Base-by-base conservation (phyloP, 371 early-diverging fungal genomes). In the Rhizomucor pusillus region DNA sequence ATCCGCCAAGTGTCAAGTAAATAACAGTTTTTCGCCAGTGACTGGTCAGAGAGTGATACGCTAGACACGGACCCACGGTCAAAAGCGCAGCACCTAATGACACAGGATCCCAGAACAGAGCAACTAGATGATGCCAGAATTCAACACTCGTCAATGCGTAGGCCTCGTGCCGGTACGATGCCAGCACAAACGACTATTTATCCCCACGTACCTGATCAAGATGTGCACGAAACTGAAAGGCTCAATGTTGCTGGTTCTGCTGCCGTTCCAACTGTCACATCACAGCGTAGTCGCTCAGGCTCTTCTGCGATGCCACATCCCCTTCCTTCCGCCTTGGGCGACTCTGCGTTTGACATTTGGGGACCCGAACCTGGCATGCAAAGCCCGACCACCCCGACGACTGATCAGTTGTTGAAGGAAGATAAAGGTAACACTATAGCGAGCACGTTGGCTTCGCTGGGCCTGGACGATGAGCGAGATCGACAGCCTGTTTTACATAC, bases 391-490 rank as follows among this genome's bases (percentile, higher is more conserved):
- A 64, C 67, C 10, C 71, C 71, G 4, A 68, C 66, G 0, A 66
- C 68, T 11, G 71, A 68, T 43, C 75, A 74, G 19, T 49, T 71
- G 14, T 49, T 74, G 53, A 53, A 54, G 58, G 73, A 70, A 56
- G 80, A 79, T 24, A 71, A 66, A 49, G 69, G 69, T 35, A 73
- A 73, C 20, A 77, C 84, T 22, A 72, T 87, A 46, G 77, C 79
- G 51, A 80, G 82, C 43, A 85, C 85, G 1, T 66, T 90, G n/a
- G 86, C 85, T 56, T 83, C 82, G 49, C 74, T 90, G 25, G 88
- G 88, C 16, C 55, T 90, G 49, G 87, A 90, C 54, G 90, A 87
- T 57, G 60, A 60, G 43, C 41, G 50, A 5, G 44, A 47, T 35
- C 23, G 40, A 20, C 18, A 35, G 19, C 54, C 50, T 37, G 44